Evolutionary conservation across 495 filamentous ascomycete species (phyloP), one percentile per base, ranked within the genome.

Genomic region (Aspergillus carlsbadensis): DNA sequence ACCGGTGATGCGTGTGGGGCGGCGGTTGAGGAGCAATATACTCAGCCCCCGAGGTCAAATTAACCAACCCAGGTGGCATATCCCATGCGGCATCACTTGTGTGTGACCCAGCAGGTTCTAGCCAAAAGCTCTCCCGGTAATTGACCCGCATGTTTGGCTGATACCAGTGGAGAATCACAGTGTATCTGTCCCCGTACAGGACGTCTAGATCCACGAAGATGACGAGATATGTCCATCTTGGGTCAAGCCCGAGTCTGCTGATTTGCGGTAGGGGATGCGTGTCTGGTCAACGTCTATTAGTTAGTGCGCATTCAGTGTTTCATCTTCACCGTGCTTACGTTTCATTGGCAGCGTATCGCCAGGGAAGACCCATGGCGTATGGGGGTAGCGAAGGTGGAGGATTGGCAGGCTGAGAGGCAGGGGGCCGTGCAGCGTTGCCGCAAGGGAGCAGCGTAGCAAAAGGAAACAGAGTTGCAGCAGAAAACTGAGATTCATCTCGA

Each of bases 121-220:
- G 13, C 22, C 45, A 49, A 5, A 31, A 21, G 4, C 31, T 50
- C 26, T 26, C 15, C 20, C 3, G 26, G 8, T 40, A 0, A 29
- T 58, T 11, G 3, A 64, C 42, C 0, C 56, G 41, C 22, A 76
- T 44, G 39, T 66, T 45, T 3, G 67, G 45, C n/a, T 70, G 70
- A 37, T 72, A 70, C 74, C 75, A 78, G 56, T 76, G 74, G 0
- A 77, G 56, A 7, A 75, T 58, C 1, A 70, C 56, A 3, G 66
- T 69, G 4, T 48, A 45, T 5, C 53, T 70, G 5, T 53, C 59
- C 14, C 63, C 60, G 6, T 64, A 15, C 17, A 69, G 46, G 5
- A 68, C 74, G 55, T 78, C 73, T 2, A 63, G 62, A 56, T 76
- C 74, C 20, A 78, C 60, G 50, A 72, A 62, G 26, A 78, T 35